Percentiles rank a stretch among this genome's conserved stretches.
Conservation (phyloP, 2,329 filamentous ascomycete species). For the Capronia americana region DNA sequence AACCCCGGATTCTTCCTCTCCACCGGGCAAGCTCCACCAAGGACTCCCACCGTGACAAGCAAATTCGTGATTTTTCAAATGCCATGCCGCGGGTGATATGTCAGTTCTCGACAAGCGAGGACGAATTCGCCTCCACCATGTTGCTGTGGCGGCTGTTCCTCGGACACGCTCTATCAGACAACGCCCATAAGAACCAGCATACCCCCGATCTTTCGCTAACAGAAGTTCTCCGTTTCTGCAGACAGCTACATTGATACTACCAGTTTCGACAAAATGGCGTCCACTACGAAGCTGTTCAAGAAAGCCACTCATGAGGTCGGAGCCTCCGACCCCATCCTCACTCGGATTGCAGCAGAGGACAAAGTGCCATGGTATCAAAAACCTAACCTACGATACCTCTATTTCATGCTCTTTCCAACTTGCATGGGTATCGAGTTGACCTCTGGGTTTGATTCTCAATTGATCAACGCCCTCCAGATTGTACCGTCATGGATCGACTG, state of each 20-base stretch:
- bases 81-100: constrained; percentile 18
- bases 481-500: constrained; percentile 49
- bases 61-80: neutral
- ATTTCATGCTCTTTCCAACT: constrained; percentile 64
- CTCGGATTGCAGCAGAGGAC: constrained; percentile 42
- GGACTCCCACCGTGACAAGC: neutral
- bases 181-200: constrained; percentile 4
- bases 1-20: constrained; percentile 18
- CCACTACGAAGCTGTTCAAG: constrained; percentile 25
- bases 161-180: neutral
- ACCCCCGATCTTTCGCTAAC: constrained; percentile 2
- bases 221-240: neutral
- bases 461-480: constrained; percentile 55
- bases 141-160: constrained; percentile 8
- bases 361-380: constrained; percentile 63
- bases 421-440: constrained; percentile 70
- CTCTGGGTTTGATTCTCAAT: constrained; percentile 63
- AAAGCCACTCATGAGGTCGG: constrained; percentile 21
- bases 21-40: constrained; percentile 12
- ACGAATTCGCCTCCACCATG: constrained; percentile 15
- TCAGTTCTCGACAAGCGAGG: constrained; percentile 4
- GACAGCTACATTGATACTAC: neutral
- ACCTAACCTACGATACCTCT: constrained; percentile 63
- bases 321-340: constrained; percentile 31
- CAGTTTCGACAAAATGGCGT: constrained; percentile 8